Base-by-base conservation (phyloP, 169 alveolate genomes). In the Plasmodium relictum region DNA sequence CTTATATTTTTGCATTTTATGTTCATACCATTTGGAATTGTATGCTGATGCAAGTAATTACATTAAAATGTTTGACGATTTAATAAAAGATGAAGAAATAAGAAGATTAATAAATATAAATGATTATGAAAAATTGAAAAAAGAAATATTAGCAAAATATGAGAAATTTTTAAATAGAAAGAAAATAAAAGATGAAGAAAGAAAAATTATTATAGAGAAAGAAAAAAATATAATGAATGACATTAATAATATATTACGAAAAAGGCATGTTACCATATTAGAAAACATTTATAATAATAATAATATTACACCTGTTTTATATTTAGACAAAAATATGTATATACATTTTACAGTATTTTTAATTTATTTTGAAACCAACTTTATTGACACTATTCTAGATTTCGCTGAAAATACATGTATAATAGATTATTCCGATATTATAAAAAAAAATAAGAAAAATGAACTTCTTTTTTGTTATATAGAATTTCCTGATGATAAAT, bases 321-420 rank as follows among this genome's bases (percentile, higher is more conserved):
- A 83, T 24, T 14, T 83, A 39, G 91, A 83, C 37, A 12, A 26
- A 9, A n/a, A 42, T 31, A 68, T 52, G 83, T 83, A 68, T 44
- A 83, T 83, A 52, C 91, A 83, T 58, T 56, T 83, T 83, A 83
- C 91, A 26, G 85, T 83, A 41, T 83, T 54, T 70, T 44, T 83
- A 61, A 58, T 83, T 4, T 83, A 83, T 54, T 56, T 68, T 18
- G 91, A 83, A 62, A 37, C 26, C 16, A 72, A 61, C 52, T 16
- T 66, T 59, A 83, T 83, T 5, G 91, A 83, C 14, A 83, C 91
- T 26, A 83, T 83, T 0, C 14, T 83, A 39, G 91, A 83, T 39
- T 66, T 83, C 42, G 65, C 91, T 6, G 91, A 83, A 56, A 83
- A 69, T 83, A 37, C 54, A 1, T 52, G 74, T 42, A 50, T 83